Percentiles rank a stretch among this genome's conserved stretches.
Evolutionary conservation across 495 filamentous ascomycete genomes (phyloP).

Genomic region (Penicillium daleae): DNA sequence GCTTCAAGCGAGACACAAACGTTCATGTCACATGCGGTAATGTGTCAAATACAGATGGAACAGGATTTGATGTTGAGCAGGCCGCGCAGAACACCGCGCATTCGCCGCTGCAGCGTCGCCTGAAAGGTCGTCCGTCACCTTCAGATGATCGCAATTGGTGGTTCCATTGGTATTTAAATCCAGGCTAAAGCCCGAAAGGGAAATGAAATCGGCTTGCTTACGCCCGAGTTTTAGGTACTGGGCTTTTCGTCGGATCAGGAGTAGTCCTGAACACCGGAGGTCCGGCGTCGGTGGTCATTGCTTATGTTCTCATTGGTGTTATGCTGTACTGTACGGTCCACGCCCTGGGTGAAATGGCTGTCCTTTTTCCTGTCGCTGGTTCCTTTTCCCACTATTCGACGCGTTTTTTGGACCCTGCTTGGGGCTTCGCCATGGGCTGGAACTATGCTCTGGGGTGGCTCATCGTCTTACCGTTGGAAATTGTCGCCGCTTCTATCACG

Average conservation of each 20-base stretch:
- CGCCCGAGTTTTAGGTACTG: constrained; percentile 64
- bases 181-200: too few relatives aligned
- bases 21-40: constrained; percentile 59
- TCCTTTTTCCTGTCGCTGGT: constrained; percentile 87
- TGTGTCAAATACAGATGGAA: constrained; percentile 63
- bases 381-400: constrained; percentile 94
- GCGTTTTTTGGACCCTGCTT: constrained; percentile 89
- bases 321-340: constrained; percentile 95
- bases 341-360: constrained; percentile 89
- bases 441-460: constrained; percentile 98
- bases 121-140: constrained; percentile 88
- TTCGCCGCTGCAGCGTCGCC: constrained; percentile 71
- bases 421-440: constrained; percentile 99
- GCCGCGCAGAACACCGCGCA: constrained; percentile 77
- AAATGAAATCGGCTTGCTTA: too few relatives aligned
- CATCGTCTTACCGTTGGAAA: constrained; percentile 82
- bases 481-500: constrained; percentile 87
- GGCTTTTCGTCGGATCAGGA: constrained; percentile 89
- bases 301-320: constrained; percentile 78
- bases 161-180: constrained; percentile 94
- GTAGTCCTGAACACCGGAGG: constrained; percentile 76
- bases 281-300: constrained; percentile 81
- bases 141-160: constrained; percentile 97
- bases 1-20: constrained; percentile 82
- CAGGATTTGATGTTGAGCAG: constrained; percentile 72